Evolutionary conservation across 768 basidiomycete genomes (phyloP), one percentile per base, ranked within the genome.

Genomic region (Imleria badia): DNA sequence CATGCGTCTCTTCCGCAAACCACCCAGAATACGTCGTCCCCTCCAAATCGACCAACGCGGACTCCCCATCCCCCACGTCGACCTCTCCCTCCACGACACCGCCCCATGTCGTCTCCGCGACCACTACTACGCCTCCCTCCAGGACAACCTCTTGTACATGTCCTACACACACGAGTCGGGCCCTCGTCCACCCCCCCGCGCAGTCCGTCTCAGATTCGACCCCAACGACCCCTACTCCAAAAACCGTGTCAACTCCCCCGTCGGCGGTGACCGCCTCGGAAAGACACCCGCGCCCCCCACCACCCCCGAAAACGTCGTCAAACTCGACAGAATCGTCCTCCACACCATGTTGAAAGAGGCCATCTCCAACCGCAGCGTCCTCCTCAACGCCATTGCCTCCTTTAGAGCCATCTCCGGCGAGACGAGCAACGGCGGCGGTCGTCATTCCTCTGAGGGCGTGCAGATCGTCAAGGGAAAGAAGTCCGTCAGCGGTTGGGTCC

Each of bases 111-210:
- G 95, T 39, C 80, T 94, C 51, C 77, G 79, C 50, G 86, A 92
- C 58, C 93, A 98, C 76, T 98, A 97, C 76, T 69, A 89, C 71
- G 74, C 76, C 36, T 87, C 94, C 10, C 79, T 98, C 56, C 83
- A 84, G 20, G 89, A 94, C 71, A 82, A 98, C 74, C 78, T 94
- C 62, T 84, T 98, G 81, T 99, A 99, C 80, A 87, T 98, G 81
- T 89, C 88, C 49, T 97, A 98, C 76, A 76, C 81, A 46, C 96
- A 98, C 72, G 79, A 85, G 62, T 72, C 76, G 40, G 76, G 70
- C n/a, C 72, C 79, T 6, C 80, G 78, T 43, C 79, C 81, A 13
- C 73, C 78, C 12, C 77, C 78, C 10, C 81, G 84, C 55, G 72
- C 78, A 48, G 84, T 85, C 55, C 83, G 85, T 47, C 82, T 85